A percentile compares a stretch with the other conserved stretches of the same genome.
Conservation (phyloP, 2,329 filamentous ascomycete species). For the Rhynchosporium graminicola region DNA sequence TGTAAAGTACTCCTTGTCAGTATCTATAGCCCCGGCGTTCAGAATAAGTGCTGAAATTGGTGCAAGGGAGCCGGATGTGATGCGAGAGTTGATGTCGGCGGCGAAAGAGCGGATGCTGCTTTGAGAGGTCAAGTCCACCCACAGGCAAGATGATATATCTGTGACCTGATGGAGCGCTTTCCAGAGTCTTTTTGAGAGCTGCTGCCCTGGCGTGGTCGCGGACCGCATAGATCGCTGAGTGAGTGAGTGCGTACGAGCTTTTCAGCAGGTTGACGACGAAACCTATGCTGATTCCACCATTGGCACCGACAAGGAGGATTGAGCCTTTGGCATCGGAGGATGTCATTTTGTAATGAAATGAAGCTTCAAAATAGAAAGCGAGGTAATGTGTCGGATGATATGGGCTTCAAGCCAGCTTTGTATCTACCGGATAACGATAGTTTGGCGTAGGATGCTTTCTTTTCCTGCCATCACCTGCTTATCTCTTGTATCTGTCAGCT, state of each 20-base stretch:
- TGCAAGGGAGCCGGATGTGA: constrained; percentile 27
- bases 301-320: constrained; percentile 34
- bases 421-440: too few species aligned
- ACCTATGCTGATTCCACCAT: constrained; percentile 34
- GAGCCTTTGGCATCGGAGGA: constrained; percentile 23
- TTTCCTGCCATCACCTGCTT: too few species aligned
- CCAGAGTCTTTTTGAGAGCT: constrained; percentile 5
- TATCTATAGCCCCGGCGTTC: constrained; percentile 31
- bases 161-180: background rate
- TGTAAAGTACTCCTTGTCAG: constrained; percentile 36
- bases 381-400: too few species aligned
- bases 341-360: background rate
- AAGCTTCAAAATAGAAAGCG: too few species aligned
- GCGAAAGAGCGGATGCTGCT: constrained; percentile 23
- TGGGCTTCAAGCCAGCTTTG: too few species aligned
- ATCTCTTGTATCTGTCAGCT: too few species aligned
- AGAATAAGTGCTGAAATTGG: constrained; percentile 31
- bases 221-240: constrained; percentile 32
- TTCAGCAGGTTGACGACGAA: constrained; percentile 26
- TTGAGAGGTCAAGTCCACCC: constrained; percentile 20
- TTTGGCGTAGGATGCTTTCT: too few species aligned
- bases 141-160: constrained; percentile 11
- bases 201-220: constrained; percentile 22
- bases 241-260: constrained; percentile 17
- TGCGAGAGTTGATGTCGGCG: constrained; percentile 26